Conservation (phyloP, 306 rosid genomes). For the Abrus precatorius region DNA sequence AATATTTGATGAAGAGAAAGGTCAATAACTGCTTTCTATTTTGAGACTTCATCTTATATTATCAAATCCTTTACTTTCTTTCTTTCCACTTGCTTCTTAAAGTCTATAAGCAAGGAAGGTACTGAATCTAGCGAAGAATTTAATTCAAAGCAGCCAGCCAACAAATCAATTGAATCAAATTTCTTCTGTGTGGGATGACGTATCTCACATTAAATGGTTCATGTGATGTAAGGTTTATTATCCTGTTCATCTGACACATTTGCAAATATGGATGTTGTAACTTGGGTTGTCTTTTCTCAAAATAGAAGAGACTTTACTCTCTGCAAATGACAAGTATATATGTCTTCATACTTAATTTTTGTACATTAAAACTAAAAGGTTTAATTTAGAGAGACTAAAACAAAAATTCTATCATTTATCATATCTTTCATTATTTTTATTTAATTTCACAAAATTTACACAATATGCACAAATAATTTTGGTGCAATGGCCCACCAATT, state of each 20-base stretch:
- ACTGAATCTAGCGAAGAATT: conserved; percentile 12
- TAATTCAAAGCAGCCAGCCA: conserved; percentile 29
- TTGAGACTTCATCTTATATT: conserved; percentile 37
- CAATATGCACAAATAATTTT: too few species aligned
- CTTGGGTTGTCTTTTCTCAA: conserved; percentile 42
- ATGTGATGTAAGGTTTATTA: conserved; percentile 41
- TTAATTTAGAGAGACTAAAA: too few species aligned
- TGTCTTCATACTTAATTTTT: too few species aligned
- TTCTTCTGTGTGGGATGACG: conserved; percentile 11
- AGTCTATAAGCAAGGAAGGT: conserved; percentile 22
- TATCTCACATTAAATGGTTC: conserved; percentile 39
- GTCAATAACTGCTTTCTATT: conserved; percentile 47
- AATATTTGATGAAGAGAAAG: conserved; percentile 40
- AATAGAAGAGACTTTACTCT: not conserved
- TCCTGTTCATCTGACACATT: conserved; percentile 39
- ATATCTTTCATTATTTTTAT: too few species aligned
- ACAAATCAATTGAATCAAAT: conserved; percentile 1
- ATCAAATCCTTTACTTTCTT: conserved; percentile 40
- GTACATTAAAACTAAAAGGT: too few species aligned
- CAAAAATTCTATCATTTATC: too few species aligned
- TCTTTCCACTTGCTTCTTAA: not conserved
- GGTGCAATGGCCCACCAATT: conserved; percentile 53
- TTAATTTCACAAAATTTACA: too few species aligned
- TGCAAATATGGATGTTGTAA: conserved; percentile 30
- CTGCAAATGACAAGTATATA: too few species aligned